Conservation (phyloP, 2,329 filamentous ascomycete species). For the Colletotrichum orchidophilum region DNA sequence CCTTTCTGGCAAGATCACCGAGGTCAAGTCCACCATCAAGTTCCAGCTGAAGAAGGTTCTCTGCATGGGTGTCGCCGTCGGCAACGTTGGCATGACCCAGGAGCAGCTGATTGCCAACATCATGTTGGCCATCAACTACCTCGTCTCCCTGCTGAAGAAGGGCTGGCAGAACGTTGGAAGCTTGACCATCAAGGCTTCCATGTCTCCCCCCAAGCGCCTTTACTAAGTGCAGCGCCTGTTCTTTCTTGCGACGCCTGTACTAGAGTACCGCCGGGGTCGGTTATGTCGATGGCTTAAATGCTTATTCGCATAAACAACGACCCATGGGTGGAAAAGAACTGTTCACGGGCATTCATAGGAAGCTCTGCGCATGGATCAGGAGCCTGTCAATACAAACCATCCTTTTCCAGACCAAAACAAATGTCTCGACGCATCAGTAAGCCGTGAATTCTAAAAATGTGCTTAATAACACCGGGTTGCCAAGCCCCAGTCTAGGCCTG, state of each 20-base stretch:
- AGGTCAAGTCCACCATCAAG: slow-evolving; percentile 99
- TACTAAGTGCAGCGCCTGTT: slow-evolving; percentile 71
- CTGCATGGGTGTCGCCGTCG: slow-evolving; percentile 99
- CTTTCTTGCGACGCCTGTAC: slow-evolving; percentile 18
- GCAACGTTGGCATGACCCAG: slow-evolving; percentile 96
- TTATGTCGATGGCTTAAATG: slow-evolving; percentile 18
- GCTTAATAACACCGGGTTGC: background rate
- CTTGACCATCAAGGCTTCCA: slow-evolving; percentile 99
- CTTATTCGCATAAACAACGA: background rate
- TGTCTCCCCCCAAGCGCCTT: slow-evolving; percentile 97
- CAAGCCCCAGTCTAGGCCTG: background rate
- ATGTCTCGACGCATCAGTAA: background rate
- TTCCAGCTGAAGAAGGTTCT: slow-evolving; percentile 99
- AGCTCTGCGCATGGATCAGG: slow-evolving; percentile 31
- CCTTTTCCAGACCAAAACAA: background rate
- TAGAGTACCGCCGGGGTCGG: slow-evolving; percentile 9
- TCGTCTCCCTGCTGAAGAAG: slow-evolving; percentile 99
- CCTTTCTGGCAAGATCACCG: slow-evolving; percentile 92
- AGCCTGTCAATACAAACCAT: slow-evolving; percentile 21
- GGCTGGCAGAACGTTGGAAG: slow-evolving; percentile 99
- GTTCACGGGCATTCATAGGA: slow-evolving; percentile 23
- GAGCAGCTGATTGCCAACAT: slow-evolving; percentile 98
- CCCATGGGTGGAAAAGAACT: background rate
- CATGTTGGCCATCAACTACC: slow-evolving; percentile 99
- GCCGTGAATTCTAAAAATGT: background rate